A percentile compares a stretch with the other conserved stretches of the same genome.
These are phyloP conservation scores for Chalara sp. DNA, from an alignment of 2,329 filamentous ascomycete genomes.

Conservation along the genomic window DNA sequence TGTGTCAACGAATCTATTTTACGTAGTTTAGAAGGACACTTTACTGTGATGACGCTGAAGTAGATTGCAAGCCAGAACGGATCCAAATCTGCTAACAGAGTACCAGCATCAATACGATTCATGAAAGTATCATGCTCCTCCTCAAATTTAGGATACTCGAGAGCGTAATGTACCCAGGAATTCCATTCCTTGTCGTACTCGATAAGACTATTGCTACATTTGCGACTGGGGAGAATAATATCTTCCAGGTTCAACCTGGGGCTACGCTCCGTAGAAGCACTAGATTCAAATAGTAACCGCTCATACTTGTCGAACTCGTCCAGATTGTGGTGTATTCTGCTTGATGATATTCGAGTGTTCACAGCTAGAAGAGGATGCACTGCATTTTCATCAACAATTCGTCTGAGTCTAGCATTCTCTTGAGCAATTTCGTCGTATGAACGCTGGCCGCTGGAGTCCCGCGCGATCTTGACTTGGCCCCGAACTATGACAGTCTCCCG, in stretches of 20 bases:
- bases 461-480: no score
- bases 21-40: neutral
- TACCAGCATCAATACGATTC: neutral
- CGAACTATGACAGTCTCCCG: no score
- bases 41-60: conserved; percentile 12
- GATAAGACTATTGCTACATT: neutral
- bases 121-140: conserved; percentile 7
- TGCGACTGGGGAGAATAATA: neutral
- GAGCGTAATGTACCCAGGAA: conserved; percentile 17
- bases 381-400: no score
- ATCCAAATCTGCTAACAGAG: neutral
- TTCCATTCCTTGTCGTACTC: conserved; percentile 9
- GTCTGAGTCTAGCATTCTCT: no score
- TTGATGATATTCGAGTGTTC: no score
- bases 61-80: conserved; percentile 13
- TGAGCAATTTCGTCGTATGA: no score
- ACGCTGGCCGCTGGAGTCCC: no score
- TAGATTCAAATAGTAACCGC: neutral
- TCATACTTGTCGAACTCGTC: neutral
- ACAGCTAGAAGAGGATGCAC: no score
- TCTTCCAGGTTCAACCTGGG: neutral
- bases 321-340: neutral
- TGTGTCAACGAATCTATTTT: no score
- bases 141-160: conserved; percentile 14
- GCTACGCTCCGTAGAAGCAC: neutral